Evolutionary conservation across 495 filamentous ascomycete genomes (phyloP).

Genomic region (Podospora anserina): DNA sequence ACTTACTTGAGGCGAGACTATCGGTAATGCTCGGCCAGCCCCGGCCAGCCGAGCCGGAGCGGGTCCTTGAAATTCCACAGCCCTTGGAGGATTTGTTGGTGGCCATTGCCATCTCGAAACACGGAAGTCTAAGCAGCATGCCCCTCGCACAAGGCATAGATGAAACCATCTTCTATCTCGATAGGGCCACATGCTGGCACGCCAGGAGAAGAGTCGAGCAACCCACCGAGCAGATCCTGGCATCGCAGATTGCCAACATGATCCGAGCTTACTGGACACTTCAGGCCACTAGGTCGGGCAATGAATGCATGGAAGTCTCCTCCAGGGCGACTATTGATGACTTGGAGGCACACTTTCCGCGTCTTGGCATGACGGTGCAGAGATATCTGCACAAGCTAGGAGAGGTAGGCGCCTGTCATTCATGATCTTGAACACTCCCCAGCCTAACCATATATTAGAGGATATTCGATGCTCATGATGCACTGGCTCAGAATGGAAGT

Average conservation of each 20-base stretch:
- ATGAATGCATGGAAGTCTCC: slow-evolving; percentile 13
- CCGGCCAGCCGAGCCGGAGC: neutral
- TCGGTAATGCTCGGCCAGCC: slow-evolving; percentile 3
- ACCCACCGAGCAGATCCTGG: neutral
- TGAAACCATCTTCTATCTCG: slow-evolving; percentile 21
- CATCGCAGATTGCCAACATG: slow-evolving; percentile 9
- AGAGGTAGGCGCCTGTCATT: neutral
- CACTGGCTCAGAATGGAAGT: neutral
- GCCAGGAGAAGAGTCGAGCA: neutral
- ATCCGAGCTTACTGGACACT: slow-evolving; percentile 22
- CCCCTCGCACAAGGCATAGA: slow-evolving; percentile 15
- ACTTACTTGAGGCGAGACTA: neutral
- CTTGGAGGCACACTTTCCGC: slow-evolving; percentile 14
- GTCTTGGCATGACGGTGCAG: slow-evolving; percentile 21
- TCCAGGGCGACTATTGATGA: slow-evolving; percentile 8
- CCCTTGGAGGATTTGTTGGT: neutral
- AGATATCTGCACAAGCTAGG: slow-evolving; percentile 11
- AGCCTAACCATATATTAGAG: slow-evolving; percentile 1
- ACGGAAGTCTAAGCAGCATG: slow-evolving; percentile 9
- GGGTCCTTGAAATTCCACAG: neutral
- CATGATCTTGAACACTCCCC: neutral
- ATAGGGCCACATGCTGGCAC: slow-evolving; percentile 20
- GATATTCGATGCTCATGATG: slow-evolving; percentile 7
- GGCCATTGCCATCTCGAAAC: neutral
- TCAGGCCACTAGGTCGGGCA: slow-evolving; percentile 8